phyloP scores from a whole-genome alignment of 1,139 yeast species.

The Hyphopichia khmerensis region DNA sequence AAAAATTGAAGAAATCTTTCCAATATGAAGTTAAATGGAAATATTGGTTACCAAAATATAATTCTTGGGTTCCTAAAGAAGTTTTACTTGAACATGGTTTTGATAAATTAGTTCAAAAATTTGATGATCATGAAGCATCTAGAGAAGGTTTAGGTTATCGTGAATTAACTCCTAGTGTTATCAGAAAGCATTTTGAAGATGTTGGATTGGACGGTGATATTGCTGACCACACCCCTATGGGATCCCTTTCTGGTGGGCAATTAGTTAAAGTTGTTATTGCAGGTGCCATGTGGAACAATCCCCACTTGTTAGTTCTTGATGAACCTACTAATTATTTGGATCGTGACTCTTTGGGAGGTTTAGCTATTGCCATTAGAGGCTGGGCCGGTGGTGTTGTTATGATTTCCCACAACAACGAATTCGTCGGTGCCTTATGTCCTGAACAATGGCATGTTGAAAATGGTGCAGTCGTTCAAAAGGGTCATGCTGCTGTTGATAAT shows the following conservation, averaged over 20 bases:
- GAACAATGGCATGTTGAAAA: conserved; percentile 98
- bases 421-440: conserved; percentile 96
- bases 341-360: conserved; percentile 95
- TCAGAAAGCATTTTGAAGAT: conserved; percentile 94
- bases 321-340: conserved; percentile 99
- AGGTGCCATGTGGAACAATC: conserved; percentile 99
- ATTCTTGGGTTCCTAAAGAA: conserved; percentile 91
- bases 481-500: conserved; percentile 70
- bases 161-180: conserved; percentile 85
- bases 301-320: conserved; percentile 94
- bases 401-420: conserved; percentile 97
- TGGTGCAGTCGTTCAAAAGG: conserved; percentile 85
- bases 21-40: conserved; percentile 97
- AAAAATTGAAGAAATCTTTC: conserved; percentile 92
- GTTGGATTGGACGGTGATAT: conserved; percentile 97
- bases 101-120: conserved; percentile 82
- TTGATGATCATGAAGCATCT: conserved; percentile 97
- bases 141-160: conserved; percentile 98
- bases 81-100: conserved; percentile 78
- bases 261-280: conserved; percentile 98
- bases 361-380: conserved; percentile 95
- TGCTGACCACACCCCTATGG: conserved; percentile 97
- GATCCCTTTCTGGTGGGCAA: conserved; percentile 97
- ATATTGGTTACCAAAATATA: conserved; percentile 87
- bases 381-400: conserved; percentile 98